These are phyloP conservation scores for Terfezia boudieri DNA, from an alignment of 495 filamentous ascomycete genomes.

Conservation along the genomic window DNA sequence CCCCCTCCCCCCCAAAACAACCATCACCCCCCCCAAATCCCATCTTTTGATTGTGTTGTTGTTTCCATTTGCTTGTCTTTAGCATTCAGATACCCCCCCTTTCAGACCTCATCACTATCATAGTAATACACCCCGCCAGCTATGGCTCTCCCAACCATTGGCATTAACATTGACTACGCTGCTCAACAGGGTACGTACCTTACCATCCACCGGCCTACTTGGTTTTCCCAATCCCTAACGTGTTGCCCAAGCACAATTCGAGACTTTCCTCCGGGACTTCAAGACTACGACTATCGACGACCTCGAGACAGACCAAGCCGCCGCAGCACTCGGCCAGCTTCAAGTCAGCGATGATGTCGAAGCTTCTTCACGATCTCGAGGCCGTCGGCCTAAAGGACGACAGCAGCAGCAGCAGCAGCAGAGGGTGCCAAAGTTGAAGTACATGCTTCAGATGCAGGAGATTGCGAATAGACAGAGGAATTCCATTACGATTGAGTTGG, in stretches of 20 bases:
- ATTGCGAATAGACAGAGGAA: constrained; percentile 54
- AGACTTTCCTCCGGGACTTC: constrained; percentile 69
- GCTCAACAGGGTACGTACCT: constrained; percentile 46
- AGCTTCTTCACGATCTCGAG: constrained; percentile 22
- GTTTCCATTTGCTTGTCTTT: too few species aligned
- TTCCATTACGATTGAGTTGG: constrained; percentile 67
- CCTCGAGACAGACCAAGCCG: constrained; percentile 39
- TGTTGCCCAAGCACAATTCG: constrained; percentile 41
- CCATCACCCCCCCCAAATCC: too few species aligned
- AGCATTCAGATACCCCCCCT: not conserved
- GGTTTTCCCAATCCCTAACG: constrained; percentile 4
- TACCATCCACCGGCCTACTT: not conserved
- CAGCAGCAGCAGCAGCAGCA: not conserved
- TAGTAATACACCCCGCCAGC: not conserved
- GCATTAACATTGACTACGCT: constrained; percentile 44
- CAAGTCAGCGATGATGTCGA: constrained; percentile 74
- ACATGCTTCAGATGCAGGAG: constrained; percentile 73
- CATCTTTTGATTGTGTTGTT: too few species aligned
- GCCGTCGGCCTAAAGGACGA: constrained; percentile 22
- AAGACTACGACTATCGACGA: constrained; percentile 60
- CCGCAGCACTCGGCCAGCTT: constrained; percentile 42
- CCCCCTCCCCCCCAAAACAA: too few species aligned
- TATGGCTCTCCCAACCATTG: constrained; percentile 12
- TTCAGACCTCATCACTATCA: not conserved
- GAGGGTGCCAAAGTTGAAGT: constrained; percentile 50